These are phyloP conservation scores for Priceomyces haplophilus DNA, from an alignment of 805 yeast genomes.

Conservation along the genomic window DNA sequence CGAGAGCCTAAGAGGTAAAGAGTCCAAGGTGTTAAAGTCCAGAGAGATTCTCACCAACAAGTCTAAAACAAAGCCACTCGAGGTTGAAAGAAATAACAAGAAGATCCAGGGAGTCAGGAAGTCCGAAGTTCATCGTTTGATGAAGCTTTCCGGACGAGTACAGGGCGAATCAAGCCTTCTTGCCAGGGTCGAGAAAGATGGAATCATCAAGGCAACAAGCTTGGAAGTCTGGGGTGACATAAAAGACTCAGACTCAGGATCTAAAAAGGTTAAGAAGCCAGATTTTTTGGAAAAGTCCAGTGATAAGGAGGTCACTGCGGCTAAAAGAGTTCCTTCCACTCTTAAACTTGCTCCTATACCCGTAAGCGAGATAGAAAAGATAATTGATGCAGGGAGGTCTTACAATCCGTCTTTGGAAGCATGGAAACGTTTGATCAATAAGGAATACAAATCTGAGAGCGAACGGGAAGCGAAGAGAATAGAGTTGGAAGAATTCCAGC, in stretches of 20 bases:
- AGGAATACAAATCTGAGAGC: conserved; percentile 65
- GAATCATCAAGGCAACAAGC: conserved; percentile 45
- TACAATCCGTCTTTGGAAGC: conserved; percentile 84
- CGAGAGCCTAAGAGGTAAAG: conserved; percentile 45
- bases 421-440: conserved; percentile 71
- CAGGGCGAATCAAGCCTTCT: conserved; percentile 50
- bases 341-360: conserved; percentile 49
- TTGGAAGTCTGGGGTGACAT: conserved; percentile 72
- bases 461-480: conserved; percentile 62
- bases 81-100: conserved; percentile 34
- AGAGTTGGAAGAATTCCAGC: conserved; percentile 59
- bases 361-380: conserved; percentile 40
- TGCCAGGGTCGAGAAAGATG: conserved; percentile 61
- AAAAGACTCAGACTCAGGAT: conserved; percentile 4
- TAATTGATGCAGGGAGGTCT: conserved; percentile 86
- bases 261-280: conserved; percentile 12
- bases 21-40: conserved; percentile 50
- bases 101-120: conserved; percentile 61
- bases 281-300: conserved; percentile 15
- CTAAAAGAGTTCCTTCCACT: conserved; percentile 55
- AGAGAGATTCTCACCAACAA: conserved; percentile 66
- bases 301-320: conserved; percentile 35
- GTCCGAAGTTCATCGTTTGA: conserved; percentile 59
- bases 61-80: conserved; percentile 73
- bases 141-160: conserved; percentile 74